A percentile compares a stretch with the other conserved stretches of the same genome.
phyloP scores from a whole-genome alignment of 768 basidiomycete genomes.

The Leccinum olivaceopallidum region DNA sequence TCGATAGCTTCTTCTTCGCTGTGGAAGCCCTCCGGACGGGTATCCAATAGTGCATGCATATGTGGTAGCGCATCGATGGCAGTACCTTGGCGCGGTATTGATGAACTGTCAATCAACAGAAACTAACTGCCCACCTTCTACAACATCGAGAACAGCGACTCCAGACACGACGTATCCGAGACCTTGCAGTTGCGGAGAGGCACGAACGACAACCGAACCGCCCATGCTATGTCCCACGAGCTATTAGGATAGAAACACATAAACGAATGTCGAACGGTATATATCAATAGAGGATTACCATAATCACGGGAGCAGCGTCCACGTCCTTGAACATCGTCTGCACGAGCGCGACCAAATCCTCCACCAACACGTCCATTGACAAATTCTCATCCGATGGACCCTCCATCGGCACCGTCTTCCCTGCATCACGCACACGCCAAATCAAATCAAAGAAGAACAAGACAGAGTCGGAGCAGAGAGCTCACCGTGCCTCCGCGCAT shows the following conservation, averaged over 20 bases:
- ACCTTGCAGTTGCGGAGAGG: conserved; percentile 65
- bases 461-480: neutral
- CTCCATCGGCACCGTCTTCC: conserved; percentile 27
- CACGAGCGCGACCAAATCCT: conserved; percentile 74
- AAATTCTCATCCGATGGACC: conserved; percentile 39
- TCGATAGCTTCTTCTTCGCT: conserved; percentile 84
- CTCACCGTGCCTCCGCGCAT: conserved; percentile 88
- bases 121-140: conserved; percentile 62
- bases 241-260: conserved; percentile 35
- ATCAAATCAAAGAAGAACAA: neutral
- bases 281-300: conserved; percentile 45
- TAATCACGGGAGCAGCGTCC: conserved; percentile 60
- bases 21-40: conserved; percentile 83
- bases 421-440: conserved; percentile 4
- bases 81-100: conserved; percentile 54
- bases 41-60: conserved; percentile 87
- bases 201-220: conserved; percentile 80
- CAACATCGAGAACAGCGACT: conserved; percentile 82
- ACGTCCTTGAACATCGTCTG: conserved; percentile 69
- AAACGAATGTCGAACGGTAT: neutral
- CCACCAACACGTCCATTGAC: conserved; percentile 67
- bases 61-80: conserved; percentile 91
- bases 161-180: conserved; percentile 72
- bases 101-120: neutral
- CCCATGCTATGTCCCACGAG: conserved; percentile 97